Evolutionary conservation across 768 basidiomycete species (phyloP).

Genomic region (Auriscalpium vulgare): DNA sequence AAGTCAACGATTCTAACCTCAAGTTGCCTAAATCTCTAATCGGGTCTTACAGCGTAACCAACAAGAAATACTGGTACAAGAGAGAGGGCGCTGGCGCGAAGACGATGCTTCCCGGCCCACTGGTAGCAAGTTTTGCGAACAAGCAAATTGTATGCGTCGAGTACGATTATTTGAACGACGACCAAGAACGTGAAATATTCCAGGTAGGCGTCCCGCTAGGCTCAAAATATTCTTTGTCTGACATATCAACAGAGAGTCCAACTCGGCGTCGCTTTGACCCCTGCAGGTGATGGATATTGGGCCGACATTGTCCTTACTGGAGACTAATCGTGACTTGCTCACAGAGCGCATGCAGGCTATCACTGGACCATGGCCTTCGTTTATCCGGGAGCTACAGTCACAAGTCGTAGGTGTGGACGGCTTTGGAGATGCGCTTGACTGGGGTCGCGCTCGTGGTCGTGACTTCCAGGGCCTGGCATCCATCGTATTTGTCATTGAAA

Average conservation of each 20-base stretch:
- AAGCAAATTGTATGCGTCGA: conserved; percentile 77
- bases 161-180: conserved; percentile 39
- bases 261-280: conserved; percentile 69
- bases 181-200: conserved; percentile 65
- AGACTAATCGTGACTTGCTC: not conserved
- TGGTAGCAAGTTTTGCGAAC: conserved; percentile 53
- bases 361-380: conserved; percentile 44
- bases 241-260: conserved; percentile 51
- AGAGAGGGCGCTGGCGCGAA: conserved; percentile 36
- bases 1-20: conserved; percentile 11
- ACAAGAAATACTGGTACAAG: conserved; percentile 12
- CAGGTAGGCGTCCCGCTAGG: conserved; percentile 37
- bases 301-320: not conserved
- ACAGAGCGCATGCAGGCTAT: conserved; percentile 65
- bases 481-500: conserved; percentile 24
- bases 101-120: conserved; percentile 21
- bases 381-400: conserved; percentile 50
- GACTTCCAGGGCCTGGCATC: conserved; percentile 29
- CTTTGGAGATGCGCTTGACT: conserved; percentile 22
- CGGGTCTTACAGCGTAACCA: conserved; percentile 38
- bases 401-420: conserved; percentile 36
- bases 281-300: conserved; percentile 36
- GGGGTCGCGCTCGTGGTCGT: conserved; percentile 28
- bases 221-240: not conserved
- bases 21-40: conserved; percentile 4